Conservation (phyloP, 768 basidiomycete genomes). For the Xerocomus brunneocitrinus region DNA sequence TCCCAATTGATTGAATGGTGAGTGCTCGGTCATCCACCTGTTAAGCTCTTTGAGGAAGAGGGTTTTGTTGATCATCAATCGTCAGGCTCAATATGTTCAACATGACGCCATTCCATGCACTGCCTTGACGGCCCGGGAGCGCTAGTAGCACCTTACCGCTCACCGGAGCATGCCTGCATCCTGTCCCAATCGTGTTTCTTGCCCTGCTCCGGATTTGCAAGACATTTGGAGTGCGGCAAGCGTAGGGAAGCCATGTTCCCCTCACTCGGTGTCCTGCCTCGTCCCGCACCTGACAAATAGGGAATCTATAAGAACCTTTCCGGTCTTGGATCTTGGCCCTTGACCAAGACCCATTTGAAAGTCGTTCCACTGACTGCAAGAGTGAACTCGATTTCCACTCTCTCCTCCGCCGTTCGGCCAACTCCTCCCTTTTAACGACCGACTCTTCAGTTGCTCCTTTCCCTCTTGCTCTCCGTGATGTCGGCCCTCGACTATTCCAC, state of each 20-base stretch:
- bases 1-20: conserved; percentile 10
- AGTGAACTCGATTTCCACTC: conserved; percentile 17
- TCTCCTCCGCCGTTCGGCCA: conserved; percentile 7
- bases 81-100: conserved; percentile 14
- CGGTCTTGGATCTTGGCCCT: conserved; percentile 19
- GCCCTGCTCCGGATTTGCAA: conserved; percentile 32
- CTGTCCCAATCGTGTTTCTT: conserved; percentile 29
- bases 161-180: conserved; percentile 31
- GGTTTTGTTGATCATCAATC: conserved; percentile 28
- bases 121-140: conserved; percentile 27
- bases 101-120: conserved; percentile 26
- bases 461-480: conserved; percentile 12
- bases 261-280: conserved; percentile 13
- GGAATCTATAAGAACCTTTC: conserved; percentile 28
- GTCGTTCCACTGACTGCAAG: conserved; percentile 18
- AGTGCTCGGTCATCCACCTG: conserved; percentile 17
- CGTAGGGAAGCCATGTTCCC: conserved; percentile 27
- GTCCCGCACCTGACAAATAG: conserved; percentile 23
- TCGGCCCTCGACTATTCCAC: conserved; percentile 25
- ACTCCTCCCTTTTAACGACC: conserved; percentile 4
- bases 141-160: conserved; percentile 21
- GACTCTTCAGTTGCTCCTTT: neutral
- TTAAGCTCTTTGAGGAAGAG: conserved; percentile 31
- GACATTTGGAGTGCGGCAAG: conserved; percentile 25
- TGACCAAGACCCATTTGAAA: conserved; percentile 23